Evolutionary conservation across 2,329 filamentous ascomycete genomes (phyloP), one percentile per base, ranked within the genome.

Genomic region (Calonectria pseudoturangicola): DNA sequence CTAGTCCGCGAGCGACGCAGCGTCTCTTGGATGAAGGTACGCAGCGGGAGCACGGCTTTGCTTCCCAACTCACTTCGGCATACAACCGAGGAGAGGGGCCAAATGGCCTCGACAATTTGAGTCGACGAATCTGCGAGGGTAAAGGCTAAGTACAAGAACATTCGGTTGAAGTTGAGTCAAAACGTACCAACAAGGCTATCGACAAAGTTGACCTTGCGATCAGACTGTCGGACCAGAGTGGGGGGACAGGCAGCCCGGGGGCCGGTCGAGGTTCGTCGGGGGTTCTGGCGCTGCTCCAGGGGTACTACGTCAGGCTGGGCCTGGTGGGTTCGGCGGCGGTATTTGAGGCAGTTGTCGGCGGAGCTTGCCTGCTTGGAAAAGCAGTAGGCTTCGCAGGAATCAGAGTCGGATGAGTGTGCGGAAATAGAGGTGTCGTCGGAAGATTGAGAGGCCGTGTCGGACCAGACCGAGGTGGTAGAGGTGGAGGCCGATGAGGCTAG

Each of bases 1-100:
- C 96, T 98, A 51, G 97, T 98, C 80, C 96, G 93, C 73, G 97
- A 99, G 80, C 97, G 92, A 79, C 96, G 94, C 77, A 99, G 89
- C 25, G 97, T 98, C 88, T 98, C 97, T 85, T 98, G 96, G 80
- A 99, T 98, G 83, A 98, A 99, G 67, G 94, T 98, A 78, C 96
- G 94, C 80, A 99, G 89, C 72, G 96, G 96, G 77, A 99, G 88
- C 73, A 98, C 94, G 66, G 93, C 92, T 83, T 94, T 95, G 82
- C 89, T 90, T 72, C 91, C 92, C 75, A 90, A 87, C 82, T 96
- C 94, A 79, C 89, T 92, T 79, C 93, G 92, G 84, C 94, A 94
- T 71, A 93, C 90, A 43, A 93, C 92, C 72, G 95, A 96, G 68
- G 96, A 97, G 51, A 96, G 89, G 56, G 97, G 96, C 97, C 97